Percentiles rank a stretch among this genome's conserved stretches.
Evolutionary conservation across 192 early-diverging fungal genomes (phyloP).

Genomic region (Chytriomyces sp.): DNA sequence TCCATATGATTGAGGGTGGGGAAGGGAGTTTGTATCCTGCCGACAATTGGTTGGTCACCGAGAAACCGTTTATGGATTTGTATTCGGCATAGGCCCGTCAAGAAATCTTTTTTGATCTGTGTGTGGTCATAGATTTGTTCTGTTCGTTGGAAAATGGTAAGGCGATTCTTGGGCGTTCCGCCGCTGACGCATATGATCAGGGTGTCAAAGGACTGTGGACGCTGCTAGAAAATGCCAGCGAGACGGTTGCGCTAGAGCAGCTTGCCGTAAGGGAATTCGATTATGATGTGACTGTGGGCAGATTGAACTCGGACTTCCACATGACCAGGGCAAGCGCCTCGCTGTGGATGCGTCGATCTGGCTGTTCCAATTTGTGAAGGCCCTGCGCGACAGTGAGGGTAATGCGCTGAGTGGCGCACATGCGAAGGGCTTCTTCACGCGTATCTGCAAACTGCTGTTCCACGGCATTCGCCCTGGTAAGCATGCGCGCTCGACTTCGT

Average conservation of each 20-base stretch:
- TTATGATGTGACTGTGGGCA: neutral
- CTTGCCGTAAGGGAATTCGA: constrained; percentile 43
- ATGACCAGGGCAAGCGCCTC: constrained; percentile 59
- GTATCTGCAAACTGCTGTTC: constrained; percentile 92
- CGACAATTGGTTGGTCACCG: constrained; percentile 74
- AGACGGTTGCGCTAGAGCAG: constrained; percentile 78
- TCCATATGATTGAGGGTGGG: constrained; percentile 92
- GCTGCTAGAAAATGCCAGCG: constrained; percentile 75
- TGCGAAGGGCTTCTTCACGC: constrained; percentile 88
- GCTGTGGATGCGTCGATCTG: constrained; percentile 97
- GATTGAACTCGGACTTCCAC: neutral
- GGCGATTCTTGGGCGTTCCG: too few species aligned
- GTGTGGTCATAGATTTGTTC: too few species aligned
- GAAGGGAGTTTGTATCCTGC: constrained; percentile 59
- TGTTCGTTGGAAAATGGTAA: too few species aligned
- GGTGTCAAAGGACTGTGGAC: constrained; percentile 95
- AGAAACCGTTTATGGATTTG: constrained; percentile 26
- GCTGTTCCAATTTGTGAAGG: constrained; percentile 95
- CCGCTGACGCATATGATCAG: too few species aligned
- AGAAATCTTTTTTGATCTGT: too few species aligned
- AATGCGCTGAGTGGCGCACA: constrained; percentile 81
- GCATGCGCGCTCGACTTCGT: constrained; percentile 60
- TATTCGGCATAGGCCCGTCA: too few species aligned
- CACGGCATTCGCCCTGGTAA: constrained; percentile 75
- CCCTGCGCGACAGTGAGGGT: constrained; percentile 89